Conservation (phyloP, 176 grass and related monocot genomes). For the Avena atlantica region DNA sequence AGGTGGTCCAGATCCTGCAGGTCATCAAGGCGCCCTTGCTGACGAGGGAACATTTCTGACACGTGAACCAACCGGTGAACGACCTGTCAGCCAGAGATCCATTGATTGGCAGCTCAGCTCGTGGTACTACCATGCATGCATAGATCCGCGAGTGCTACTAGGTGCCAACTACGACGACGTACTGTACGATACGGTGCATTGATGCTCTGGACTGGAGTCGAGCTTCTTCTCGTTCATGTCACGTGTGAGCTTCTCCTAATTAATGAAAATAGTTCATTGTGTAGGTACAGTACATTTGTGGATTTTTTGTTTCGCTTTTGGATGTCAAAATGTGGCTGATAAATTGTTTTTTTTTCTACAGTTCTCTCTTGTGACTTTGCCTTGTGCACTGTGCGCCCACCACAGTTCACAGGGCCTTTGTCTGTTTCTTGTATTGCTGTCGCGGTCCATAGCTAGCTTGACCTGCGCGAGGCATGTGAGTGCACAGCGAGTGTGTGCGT, state of each 20-base stretch:
- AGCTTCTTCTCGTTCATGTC: neutral
- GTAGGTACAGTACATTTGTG: neutral
- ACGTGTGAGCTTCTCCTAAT: neutral
- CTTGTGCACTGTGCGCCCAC: neutral
- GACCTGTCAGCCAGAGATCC: neutral
- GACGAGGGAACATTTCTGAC: slow-evolving; percentile 61
- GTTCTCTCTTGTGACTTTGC: neutral
- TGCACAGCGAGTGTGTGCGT: slow-evolving; percentile 20
- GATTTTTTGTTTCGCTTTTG: neutral
- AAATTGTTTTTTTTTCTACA: too few species aligned
- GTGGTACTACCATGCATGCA: neutral
- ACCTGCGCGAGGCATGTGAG: slow-evolving; percentile 39
- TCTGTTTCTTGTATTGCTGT: neutral
- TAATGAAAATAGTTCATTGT: slow-evolving; percentile 1
- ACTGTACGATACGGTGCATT: neutral
- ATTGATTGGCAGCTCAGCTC: neutral
- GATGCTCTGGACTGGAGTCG: neutral
- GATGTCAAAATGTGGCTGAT: neutral
- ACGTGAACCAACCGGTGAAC: neutral
- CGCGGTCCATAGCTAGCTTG: neutral
- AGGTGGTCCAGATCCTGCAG: slow-evolving; percentile 98
- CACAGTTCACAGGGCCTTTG: neutral
- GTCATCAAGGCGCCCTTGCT: slow-evolving; percentile 80
- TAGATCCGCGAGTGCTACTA: slow-evolving; percentile 21
- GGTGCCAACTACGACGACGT: too few species aligned